A percentile compares a stretch with the other conserved stretches of the same genome.
phyloP scores from a whole-genome alignment of 495 filamentous ascomycete species.

The Aspergillus cavernicola region DNA sequence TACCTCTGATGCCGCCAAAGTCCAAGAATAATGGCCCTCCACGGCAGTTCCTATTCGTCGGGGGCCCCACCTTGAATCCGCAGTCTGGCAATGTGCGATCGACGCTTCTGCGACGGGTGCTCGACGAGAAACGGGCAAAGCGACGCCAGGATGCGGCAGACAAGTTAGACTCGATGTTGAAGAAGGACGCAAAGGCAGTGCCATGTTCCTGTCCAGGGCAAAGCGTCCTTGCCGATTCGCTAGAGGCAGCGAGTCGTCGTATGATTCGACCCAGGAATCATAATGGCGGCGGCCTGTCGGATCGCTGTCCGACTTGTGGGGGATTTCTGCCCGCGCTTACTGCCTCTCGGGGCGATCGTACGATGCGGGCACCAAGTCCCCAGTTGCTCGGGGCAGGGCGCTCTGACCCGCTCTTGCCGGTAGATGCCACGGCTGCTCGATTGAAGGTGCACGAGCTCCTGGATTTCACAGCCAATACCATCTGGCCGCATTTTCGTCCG shows the following conservation, averaged over 20 bases:
- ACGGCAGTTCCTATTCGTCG: slow-evolving; percentile 6
- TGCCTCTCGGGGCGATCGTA: background rate
- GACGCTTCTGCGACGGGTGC: background rate
- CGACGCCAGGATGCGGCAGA: background rate
- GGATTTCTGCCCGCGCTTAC: background rate
- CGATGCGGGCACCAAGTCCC: no score
- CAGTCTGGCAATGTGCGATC: slow-evolving; percentile 3
- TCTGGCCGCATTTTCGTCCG: slow-evolving; percentile 5
- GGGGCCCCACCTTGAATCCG: slow-evolving; percentile 1
- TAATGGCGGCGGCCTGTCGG: background rate
- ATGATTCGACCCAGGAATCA: background rate
- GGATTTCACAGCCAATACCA: background rate
- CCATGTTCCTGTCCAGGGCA: background rate
- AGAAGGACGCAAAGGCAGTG: background rate
- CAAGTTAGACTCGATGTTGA: slow-evolving; percentile 2
- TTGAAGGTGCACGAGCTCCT: slow-evolving; percentile 6
- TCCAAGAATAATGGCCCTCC: background rate
- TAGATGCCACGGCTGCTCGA: background rate
- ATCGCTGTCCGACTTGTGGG: slow-evolving; percentile 1
- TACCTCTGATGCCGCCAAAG: background rate
- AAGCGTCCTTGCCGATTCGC: background rate
- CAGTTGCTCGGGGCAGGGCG: slow-evolving; percentile 1
- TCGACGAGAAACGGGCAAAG: background rate
- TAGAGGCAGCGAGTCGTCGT: background rate
- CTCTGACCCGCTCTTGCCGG: background rate